Base-by-base conservation (phyloP, 495 filamentous ascomycete species). In the Usnea hakonensis region DNA sequence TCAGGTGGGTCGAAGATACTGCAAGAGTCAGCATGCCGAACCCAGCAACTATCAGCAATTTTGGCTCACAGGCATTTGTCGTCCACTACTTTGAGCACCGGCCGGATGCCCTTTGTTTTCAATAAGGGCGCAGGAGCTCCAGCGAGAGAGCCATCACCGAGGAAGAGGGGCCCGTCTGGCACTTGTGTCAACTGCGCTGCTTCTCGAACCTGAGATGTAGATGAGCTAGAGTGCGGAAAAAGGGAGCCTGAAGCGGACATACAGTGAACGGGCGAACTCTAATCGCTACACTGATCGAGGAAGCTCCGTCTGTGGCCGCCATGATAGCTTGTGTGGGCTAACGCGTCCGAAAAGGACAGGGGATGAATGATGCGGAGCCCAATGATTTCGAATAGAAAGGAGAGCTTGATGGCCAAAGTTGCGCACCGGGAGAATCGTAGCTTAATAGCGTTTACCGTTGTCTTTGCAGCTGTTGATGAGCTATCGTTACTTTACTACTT, bases 1-100 rank as follows among this genome's bases (percentile, higher is more conserved):
- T 99, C 94, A 8, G 94, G 94, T 14, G 94, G 94, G 70, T 99
- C 94, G 74, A 99, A 99, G 30, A 99, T 85, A 64, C 94, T 98
- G 57, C 60, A 19, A 28, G 26, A 3, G 30, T 61, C 32, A 50
- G 43, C 57, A 33, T 62, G 13, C 6, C 5, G 16, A 32, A 28
- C 13, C 17, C 23, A 36, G 6, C 1, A 41, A 19, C 6, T 9
- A 10, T 23, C 10, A 6, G 1, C 3, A 36, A 2, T 28, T 32
- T 19, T 32, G 11, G 2, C 90, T 67, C 81, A 98, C 93, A 99
- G 76, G 78, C 95, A 96, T 69, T 87, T 87, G 71, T 97, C 92
- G 71, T 99, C 94, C 56, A 99, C 83, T 3, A 97, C 91, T 76
- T 96, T 97, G 71, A 99, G 88, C 62, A 99, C 90, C 0, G 90